Base-by-base conservation (phyloP, 2,329 filamentous ascomycete genomes). In the Endoconidiophora laricicola region DNA sequence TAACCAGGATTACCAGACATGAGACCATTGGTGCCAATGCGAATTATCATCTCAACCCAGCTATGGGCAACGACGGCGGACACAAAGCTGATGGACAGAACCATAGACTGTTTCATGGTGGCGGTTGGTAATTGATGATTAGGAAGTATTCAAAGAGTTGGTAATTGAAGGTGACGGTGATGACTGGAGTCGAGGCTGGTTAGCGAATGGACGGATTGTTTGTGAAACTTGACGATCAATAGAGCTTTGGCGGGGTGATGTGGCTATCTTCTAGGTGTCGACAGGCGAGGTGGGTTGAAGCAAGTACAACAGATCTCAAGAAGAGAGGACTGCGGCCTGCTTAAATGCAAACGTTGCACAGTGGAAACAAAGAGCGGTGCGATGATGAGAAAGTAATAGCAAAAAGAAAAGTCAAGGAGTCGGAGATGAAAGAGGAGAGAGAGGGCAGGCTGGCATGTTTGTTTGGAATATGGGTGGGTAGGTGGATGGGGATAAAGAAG, bases 1-100 rank as follows among this genome's bases (percentile, higher is more conserved):
- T 81, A 94, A 29, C 90, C 90, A 22, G 75, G 68, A 6, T 72
- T 62, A 24, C 83, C 83, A 18, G 79, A 68, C 61, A 87, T 86
- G 33, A 77, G 77, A 49, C 87, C 88, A 58, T 86, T 83, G 24
- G 75, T 62, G 48, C 78, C 76, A 61, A 95, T 79, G 52, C 78
- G 76, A 54, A 71, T 75, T 46, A 90, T 69, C 58, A 81, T 70
- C 65, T 95, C 87, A 44, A 90, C 73, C 88, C 88, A 95, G 16
- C 79, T 82, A 65, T 95, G 90, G 36, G 77, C 80, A 23, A 42
- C 44, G 50, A 45, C 53, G 41, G 43, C 9, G 26, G 37, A 47
- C 18, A 18, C 44, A 29, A 18, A 18, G 6, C 39, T 26, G 22
- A 33, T 36, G 6, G 37, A 43, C 6, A 26, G 9, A 1, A 42